Evolutionary conservation across 805 yeast species (phyloP).

Genomic region (Hanseniaspora clermontiae): DNA sequence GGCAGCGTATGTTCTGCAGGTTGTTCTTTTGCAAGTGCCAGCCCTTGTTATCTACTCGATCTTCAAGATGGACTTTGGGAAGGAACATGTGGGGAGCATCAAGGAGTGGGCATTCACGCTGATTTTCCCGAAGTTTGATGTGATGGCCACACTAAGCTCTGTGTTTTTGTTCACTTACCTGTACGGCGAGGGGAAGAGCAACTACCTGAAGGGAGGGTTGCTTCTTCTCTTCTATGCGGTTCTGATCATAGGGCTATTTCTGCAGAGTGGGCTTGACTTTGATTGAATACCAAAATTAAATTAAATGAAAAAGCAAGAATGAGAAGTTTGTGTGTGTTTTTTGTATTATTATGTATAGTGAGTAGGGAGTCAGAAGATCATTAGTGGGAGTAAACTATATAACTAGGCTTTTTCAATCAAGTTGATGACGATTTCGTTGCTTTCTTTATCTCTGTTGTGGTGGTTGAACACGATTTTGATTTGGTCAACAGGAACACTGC

Average conservation of each 20-base stretch:
- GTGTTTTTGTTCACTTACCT: slow-evolving; percentile 84
- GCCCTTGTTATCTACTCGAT: slow-evolving; percentile 71
- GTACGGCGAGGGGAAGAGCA: slow-evolving; percentile 92
- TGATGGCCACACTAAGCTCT: slow-evolving; percentile 70
- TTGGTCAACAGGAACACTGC: background rate
- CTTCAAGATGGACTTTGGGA: slow-evolving; percentile 30
- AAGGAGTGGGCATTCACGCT: slow-evolving; percentile 50
- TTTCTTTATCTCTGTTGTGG: background rate
- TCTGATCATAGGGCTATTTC: slow-evolving; percentile 69
- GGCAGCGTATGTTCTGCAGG: slow-evolving; percentile 92
- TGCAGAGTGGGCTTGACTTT: slow-evolving; percentile 29
- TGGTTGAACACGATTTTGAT: background rate
- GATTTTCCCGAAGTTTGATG: slow-evolving; percentile 92
- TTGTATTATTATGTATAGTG: no score
- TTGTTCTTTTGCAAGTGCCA: slow-evolving; percentile 85
- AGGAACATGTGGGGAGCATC: slow-evolving; percentile 14
- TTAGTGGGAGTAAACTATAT: no score
- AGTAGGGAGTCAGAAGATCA: no score
- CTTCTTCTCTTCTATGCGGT: slow-evolving; percentile 66
- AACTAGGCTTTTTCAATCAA: background rate
- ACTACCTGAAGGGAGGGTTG: slow-evolving; percentile 90
- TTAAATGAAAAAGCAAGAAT: background rate
- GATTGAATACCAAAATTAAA: no score
- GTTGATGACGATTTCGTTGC: background rate
- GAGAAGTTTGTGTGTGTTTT: no score